phyloP scores from a whole-genome alignment of 1,139 yeast species.

The Geotrichum cucujoidarum region DNA sequence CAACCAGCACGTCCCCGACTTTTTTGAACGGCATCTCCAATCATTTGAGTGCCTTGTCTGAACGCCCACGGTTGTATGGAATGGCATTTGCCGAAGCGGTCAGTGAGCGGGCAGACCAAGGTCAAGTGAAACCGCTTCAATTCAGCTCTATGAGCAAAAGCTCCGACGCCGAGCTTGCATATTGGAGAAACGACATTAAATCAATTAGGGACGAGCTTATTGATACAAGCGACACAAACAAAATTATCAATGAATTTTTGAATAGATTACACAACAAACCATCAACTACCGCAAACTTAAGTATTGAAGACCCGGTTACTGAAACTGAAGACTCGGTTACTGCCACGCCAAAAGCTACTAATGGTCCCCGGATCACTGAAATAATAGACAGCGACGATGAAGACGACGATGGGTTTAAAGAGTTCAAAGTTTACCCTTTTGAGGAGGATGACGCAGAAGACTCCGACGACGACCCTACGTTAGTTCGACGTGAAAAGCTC shows the following conservation, averaged over 20 bases:
- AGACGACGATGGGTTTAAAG: conserved; percentile 21
- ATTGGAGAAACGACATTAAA: conserved; percentile 12
- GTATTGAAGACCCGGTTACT: too few species aligned
- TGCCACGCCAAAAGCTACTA: too few species aligned
- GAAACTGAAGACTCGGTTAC: too few species aligned
- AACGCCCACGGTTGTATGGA: conserved; percentile 43
- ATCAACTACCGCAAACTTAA: background rate
- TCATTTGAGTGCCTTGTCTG: conserved; percentile 44
- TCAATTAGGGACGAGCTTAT: conserved; percentile 16
- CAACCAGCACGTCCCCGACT: conserved; percentile 31
- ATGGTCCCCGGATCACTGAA: background rate
- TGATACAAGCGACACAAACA: conserved; percentile 14
- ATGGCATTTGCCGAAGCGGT: conserved; percentile 46
- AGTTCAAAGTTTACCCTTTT: conserved; percentile 28
- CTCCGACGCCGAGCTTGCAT: conserved; percentile 21
- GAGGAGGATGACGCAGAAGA: conserved; percentile 26
- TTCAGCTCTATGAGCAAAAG: conserved; percentile 37
- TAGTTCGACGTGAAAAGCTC: conserved; percentile 40
- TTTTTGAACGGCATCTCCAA: conserved; percentile 45
- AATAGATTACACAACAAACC: background rate
- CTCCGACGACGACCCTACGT: conserved; percentile 40
- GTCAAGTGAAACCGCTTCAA: conserved; percentile 33
- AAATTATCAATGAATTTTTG: conserved; percentile 4
- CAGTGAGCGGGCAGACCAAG: conserved; percentile 39
- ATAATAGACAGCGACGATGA: conserved; percentile 23